phyloP scores from a whole-genome alignment of 176 grass and related monocot species.

The Cenchrus fungigraminus region DNA sequence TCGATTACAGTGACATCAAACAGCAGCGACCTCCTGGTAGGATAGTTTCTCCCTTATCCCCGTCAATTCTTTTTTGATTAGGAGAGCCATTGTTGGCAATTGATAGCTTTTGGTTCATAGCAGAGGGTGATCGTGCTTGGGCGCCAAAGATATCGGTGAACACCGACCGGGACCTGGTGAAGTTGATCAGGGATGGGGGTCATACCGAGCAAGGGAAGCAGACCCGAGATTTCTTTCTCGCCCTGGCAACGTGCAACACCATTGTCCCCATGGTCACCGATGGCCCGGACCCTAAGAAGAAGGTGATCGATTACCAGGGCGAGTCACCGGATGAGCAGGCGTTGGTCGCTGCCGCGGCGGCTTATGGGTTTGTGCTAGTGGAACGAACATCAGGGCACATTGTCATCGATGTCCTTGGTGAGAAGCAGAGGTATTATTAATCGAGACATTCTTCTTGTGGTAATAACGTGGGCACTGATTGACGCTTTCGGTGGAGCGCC shows the following conservation, averaged over 20 bases:
- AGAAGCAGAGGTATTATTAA: constrained; percentile 81
- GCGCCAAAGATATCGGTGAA: constrained; percentile 66
- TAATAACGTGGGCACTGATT: constrained; percentile 19
- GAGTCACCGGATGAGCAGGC: constrained; percentile 96
- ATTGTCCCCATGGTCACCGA: constrained; percentile 70
- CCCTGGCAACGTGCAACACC: constrained; percentile 85
- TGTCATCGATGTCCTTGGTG: constrained; percentile 78
- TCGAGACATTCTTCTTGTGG: constrained; percentile 18
- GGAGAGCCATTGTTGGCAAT: neutral
- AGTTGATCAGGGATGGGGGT: constrained; percentile 44
- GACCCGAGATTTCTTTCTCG: constrained; percentile 69
- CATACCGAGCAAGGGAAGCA: constrained; percentile 49
- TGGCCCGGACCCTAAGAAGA: constrained; percentile 51
- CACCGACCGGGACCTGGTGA: constrained; percentile 58
- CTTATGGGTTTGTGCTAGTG: constrained; percentile 85
- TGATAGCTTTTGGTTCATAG: constrained; percentile 41
- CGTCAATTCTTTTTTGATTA: constrained; percentile 20
- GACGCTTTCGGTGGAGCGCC: neutral
- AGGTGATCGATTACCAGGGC: constrained; percentile 83
- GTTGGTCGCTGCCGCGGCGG: constrained; percentile 79
- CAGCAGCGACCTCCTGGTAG: constrained; percentile 55
- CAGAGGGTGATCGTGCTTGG: constrained; percentile 52
- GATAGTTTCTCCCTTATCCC: constrained; percentile 34
- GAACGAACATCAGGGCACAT: constrained; percentile 86
- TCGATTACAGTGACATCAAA: constrained; percentile 62